phyloP scores from a whole-genome alignment of 2,329 filamentous ascomycete species.

The Xylaria sp. region DNA sequence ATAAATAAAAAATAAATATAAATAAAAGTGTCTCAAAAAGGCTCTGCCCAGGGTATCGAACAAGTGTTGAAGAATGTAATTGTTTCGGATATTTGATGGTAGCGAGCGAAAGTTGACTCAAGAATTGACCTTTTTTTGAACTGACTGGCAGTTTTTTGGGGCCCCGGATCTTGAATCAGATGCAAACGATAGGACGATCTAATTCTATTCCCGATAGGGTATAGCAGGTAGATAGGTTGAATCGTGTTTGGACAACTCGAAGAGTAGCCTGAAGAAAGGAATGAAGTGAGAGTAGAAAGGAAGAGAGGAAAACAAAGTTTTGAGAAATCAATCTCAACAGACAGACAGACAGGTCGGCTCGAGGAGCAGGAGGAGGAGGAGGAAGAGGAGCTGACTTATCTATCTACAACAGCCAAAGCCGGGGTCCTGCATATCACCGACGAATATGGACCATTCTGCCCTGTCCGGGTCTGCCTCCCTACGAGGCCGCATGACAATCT shows the following conservation, averaged over 20 bases:
- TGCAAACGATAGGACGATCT: conserved; percentile 21
- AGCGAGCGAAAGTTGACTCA: conserved; percentile 35
- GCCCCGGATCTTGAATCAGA: neutral
- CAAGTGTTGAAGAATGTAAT: conserved; percentile 21
- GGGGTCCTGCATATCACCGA: conserved; percentile 26
- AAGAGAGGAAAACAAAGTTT: conserved; percentile 10
- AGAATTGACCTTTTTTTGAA: too few species aligned
- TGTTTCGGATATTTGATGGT: conserved; percentile 30
- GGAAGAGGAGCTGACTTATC: neutral
- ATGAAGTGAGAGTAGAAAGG: conserved; percentile 35
- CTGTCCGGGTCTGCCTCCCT: neutral
- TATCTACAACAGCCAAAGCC: conserved; percentile 14
- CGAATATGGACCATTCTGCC: neutral
- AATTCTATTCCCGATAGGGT: conserved; percentile 14
- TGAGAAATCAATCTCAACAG: conserved; percentile 5
- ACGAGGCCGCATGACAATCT: conserved; percentile 26
- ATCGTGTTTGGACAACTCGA: conserved; percentile 25
- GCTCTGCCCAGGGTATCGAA: conserved; percentile 41
- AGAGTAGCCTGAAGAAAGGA: too few species aligned
- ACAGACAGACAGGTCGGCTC: conserved; percentile 7
- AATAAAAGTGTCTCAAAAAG: conserved; percentile 10
- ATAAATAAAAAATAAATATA: too few species aligned
- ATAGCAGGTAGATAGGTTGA: too few species aligned
- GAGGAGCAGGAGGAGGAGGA: too few species aligned
- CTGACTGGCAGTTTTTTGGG: conserved; percentile 13